Evolutionary conservation across 2,329 filamentous ascomycete genomes (phyloP), one percentile per base, ranked within the genome.

Genomic region (Alternaria consortialis): DNA sequence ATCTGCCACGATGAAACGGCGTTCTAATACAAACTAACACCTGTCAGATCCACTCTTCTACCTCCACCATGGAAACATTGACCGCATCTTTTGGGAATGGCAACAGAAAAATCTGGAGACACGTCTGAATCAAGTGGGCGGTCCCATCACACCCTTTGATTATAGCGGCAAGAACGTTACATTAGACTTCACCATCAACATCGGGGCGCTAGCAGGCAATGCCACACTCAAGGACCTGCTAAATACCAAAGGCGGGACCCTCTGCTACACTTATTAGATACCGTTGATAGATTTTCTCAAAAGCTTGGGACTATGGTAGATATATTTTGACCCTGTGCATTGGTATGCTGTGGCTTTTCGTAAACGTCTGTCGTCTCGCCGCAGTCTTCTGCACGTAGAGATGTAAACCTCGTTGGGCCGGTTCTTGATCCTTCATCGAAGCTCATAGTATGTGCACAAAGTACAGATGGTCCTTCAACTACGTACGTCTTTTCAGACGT

Each of bases 11-110:
- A 15, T 15, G 13, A 27, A 11, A 31, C 20, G 29, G 12, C 43
- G 17, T 15, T 20, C 4, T 15, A 12, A 20, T 12, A 47, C 6
- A 32, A 15, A 17, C 27, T 47, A n/a, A 47, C 27, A 23, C 2
- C 12, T 32, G 44, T 5, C 27, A 47, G 62, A 65, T 6, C 80
- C 74, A 29, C 59, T 75, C 13, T 82, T 77, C 68, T 81, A 73
- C 44, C 67, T 80, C 31, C 79, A 81, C 58, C 74, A 80, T 58
- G 67, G 71, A 8, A 77, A 78, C 55, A 65, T 80, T 7, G 78
- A 80, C 63, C 72, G 69, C 4, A 66, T 79, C 17, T 73, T 75
- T 48, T 80, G 74, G 67, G n/a, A 32, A 52, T 70, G 70, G 70
- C 69, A 73, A 50, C 62, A 68, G 23, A 65, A 73, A 43, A 69